Base-by-base conservation (phyloP, 1,284 basidiomycete genomes). In the Cryptococcus hybrid region DNA sequence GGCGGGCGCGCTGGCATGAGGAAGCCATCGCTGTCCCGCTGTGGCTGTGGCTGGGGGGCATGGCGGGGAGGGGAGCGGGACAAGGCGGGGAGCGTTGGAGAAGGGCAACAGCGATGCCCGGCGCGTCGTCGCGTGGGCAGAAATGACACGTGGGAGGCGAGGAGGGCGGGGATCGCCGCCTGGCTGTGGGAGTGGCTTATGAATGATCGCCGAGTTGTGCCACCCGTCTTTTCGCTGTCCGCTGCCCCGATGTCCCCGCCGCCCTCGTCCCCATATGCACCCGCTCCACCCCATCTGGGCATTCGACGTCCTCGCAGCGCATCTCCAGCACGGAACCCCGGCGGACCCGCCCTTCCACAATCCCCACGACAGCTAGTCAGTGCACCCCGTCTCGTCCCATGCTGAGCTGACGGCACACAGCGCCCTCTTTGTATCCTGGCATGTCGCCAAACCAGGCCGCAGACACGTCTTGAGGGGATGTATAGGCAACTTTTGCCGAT, bases 401-500 rank as follows among this genome's bases (percentile, higher is more conserved):
- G 18, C 18, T 18, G 18, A 18, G 18, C 18, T 18, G 18, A 18
- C 18, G 18, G 18, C 18, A 18, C 18, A 4, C 65, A 94, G 92
- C 76, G 92, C 93, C 6, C 82, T 99, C 56, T 99, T 99, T 77
- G 91, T 99, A 39, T 98, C 95, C 2, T 99, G 95, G 94, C 79
- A 89, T 67, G 15, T 60, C 56, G 40, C 47, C 62, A 5, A 49
- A 64, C 38, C 61, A 61, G 67, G n/a, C 34, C 58, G 0, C 58
- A 66, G 84, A 30, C 82, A 85, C 42, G 81, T 85, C 49, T 81
- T 99, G 59, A 82, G 95, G 59, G 95, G 95, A 30, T 99, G 95
- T 78, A 98, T 99, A 66, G 95, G 95, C 68, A 94, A 86, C 72
- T 99, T 99, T 86, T 88, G 47, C 83, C 91, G 2, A 83, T 88